Conservation (phyloP, 2,329 filamentous ascomycete species). For the Akanthomyces muscarius region DNA sequence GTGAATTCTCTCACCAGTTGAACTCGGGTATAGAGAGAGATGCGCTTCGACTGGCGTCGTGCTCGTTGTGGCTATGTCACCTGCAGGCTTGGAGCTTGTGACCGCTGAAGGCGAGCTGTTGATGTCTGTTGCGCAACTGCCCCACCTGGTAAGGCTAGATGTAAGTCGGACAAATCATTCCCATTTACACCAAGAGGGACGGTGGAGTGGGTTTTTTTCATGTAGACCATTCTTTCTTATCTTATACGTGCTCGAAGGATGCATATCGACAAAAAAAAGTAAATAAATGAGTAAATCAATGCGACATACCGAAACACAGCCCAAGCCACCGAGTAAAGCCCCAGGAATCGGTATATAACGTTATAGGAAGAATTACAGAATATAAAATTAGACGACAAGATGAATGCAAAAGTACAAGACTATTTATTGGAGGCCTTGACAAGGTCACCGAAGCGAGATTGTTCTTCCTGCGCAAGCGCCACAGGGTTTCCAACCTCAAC, state of each 20-base stretch:
- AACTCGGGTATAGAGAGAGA: not conserved
- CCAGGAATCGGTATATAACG: too few species aligned
- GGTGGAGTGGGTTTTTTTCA: too few species aligned
- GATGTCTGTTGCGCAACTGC: constrained; percentile 7
- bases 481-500: not conserved
- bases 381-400: not conserved
- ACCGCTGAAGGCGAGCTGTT: not conserved
- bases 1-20: not conserved
- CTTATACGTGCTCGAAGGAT: too few species aligned
- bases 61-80: constrained; percentile 2
- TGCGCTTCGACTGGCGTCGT: not conserved
- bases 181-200: not conserved
- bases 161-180: not conserved
- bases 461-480: not conserved
- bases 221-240: not conserved
- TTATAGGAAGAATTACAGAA: too few species aligned
- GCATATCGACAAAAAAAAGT: too few species aligned
- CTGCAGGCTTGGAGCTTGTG: constrained; percentile 3
- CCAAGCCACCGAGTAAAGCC: too few species aligned
- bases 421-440: not conserved
- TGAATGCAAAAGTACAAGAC: not conserved
- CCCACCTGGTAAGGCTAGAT: not conserved
- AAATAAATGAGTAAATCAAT: not conserved
- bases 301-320: too few species aligned
- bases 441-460: not conserved